Base-by-base conservation (phyloP, 768 basidiomycete species). In the Collybiopsis confluens region DNA sequence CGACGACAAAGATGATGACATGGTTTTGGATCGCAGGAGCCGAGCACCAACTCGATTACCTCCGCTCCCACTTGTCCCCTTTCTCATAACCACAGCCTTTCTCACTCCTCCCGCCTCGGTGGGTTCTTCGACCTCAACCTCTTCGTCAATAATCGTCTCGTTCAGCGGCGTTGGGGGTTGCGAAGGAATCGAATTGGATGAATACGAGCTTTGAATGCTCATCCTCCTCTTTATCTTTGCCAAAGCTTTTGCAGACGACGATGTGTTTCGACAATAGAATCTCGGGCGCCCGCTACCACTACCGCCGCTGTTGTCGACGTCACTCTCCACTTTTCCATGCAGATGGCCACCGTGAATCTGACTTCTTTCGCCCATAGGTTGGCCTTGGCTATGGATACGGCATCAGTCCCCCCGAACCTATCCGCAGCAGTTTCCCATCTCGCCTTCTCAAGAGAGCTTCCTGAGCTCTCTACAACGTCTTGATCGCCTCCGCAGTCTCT, bases 401-500 rank as follows among this genome's bases (percentile, higher is more conserved):
- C 24, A 37, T 7, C 38, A 7, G 18, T 28, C 1, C 21, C 36
- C 15, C 13, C 45, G 8, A 40, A 44, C 35, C n/a, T n/a, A 2
- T 15, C 47, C 33, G 7, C 35, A 13, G 18, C 35, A 33, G 15
- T 41, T 45, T 52, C 11, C 26, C 28, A 37, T 6, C 64, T 61
- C 13, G 60, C 48, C 56, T 55, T 59, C 53, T 70, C 40, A 73
- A 68, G 51, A 75, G 73, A 18, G 62, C 59, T 69, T 84, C 83
- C 46, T 88, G 69, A 15, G 81, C 82, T 21, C 89, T 70, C 68
- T 89, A 88, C 16, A 92, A 73, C 3, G 89, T 84, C 70, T 88
- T 89, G 65, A 90, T 82, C 13, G 88, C 88, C 65, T 92, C 90
- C 1, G 86, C 84, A 78, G 88, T 85, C 64, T 89, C 86, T 42